These are phyloP conservation scores for Gyromitra esculenta DNA, from an alignment of 2,329 filamentous ascomycete species.

Conservation along the genomic window DNA sequence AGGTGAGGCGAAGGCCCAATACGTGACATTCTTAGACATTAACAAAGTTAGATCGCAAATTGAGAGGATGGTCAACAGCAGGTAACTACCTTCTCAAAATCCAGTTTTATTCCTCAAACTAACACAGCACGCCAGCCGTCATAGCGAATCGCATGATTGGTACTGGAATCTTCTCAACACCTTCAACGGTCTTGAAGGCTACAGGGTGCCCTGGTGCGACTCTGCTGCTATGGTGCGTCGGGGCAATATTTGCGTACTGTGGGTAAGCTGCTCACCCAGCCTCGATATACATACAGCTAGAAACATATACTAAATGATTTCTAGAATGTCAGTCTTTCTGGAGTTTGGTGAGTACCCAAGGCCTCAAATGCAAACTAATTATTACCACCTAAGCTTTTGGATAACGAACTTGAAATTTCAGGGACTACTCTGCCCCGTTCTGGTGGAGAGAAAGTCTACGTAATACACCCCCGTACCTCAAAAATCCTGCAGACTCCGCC, in stretches of 20 bases:
- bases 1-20: background rate
- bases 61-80: constrained; percentile 41
- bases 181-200: constrained; percentile 62
- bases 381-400: constrained; percentile 57
- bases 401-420: constrained; percentile 7
- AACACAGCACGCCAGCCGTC: constrained; percentile 12
- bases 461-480: constrained; percentile 34
- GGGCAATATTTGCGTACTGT: constrained; percentile 61
- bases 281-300: background rate
- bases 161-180: constrained; percentile 65
- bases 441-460: constrained; percentile 65
- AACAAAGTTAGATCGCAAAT: constrained; percentile 31
- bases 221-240: constrained; percentile 65
- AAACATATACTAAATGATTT: constrained; percentile 55
- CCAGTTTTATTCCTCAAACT: background rate
- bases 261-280: constrained; percentile 18
- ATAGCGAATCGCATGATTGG: constrained; percentile 58
- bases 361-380: constrained; percentile 59
- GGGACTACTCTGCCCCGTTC: constrained; percentile 61
- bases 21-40: background rate
- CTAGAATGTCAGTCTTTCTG: constrained; percentile 58
- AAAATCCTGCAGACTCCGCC: background rate
- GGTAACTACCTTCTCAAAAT: constrained; percentile 19
- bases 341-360: constrained; percentile 64
- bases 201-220: constrained; percentile 64